Evolutionary conservation across 352 stramenopile species (phyloP).

Genomic region (Phytophthora sp.): DNA sequence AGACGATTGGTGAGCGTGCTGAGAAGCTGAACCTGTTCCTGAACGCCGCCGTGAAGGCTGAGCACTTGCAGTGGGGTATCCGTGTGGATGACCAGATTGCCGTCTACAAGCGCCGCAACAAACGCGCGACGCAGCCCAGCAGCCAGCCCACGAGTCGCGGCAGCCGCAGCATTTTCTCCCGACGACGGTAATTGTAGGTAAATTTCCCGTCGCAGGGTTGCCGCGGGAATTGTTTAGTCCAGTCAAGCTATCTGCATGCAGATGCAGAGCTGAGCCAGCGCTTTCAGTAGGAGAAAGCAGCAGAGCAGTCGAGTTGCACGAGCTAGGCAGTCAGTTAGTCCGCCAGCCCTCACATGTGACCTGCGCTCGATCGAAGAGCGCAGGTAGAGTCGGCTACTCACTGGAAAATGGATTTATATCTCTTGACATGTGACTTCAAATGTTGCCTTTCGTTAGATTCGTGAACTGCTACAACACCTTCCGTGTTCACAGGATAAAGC

Average conservation of each 20-base stretch:
- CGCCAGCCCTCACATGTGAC: slow-evolving; percentile 17
- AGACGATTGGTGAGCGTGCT: slow-evolving; percentile 80
- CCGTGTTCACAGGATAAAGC: neutral
- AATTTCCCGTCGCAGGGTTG: slow-evolving; percentile 11
- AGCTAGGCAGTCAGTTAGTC: slow-evolving; percentile 16
- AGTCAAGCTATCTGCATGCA: slow-evolving; percentile 25
- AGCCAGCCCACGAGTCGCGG: slow-evolving; percentile 39
- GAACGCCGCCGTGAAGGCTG: slow-evolving; percentile 71
- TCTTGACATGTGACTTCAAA: slow-evolving; percentile 20
- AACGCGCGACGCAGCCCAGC: slow-evolving; percentile 54
- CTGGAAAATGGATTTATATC: slow-evolving; percentile 36
- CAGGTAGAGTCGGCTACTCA: slow-evolving; percentile 19
- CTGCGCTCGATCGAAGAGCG: slow-evolving; percentile 30
- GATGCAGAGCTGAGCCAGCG: slow-evolving; percentile 23
- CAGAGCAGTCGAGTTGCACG: slow-evolving; percentile 24
- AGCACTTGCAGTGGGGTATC: slow-evolving; percentile 90
- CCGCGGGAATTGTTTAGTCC: slow-evolving; percentile 29
- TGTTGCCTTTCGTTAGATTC: no score
- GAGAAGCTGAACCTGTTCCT: slow-evolving; percentile 90
- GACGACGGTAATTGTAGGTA: slow-evolving; percentile 64
- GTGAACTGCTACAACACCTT: neutral
- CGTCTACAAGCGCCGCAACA: slow-evolving; percentile 91
- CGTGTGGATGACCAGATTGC: slow-evolving; percentile 88
- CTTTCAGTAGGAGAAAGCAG: slow-evolving; percentile 36
- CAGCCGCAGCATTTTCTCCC: slow-evolving; percentile 71